Conservation (phyloP, 768 basidiomycete genomes). For the Boletellus sp. region DNA sequence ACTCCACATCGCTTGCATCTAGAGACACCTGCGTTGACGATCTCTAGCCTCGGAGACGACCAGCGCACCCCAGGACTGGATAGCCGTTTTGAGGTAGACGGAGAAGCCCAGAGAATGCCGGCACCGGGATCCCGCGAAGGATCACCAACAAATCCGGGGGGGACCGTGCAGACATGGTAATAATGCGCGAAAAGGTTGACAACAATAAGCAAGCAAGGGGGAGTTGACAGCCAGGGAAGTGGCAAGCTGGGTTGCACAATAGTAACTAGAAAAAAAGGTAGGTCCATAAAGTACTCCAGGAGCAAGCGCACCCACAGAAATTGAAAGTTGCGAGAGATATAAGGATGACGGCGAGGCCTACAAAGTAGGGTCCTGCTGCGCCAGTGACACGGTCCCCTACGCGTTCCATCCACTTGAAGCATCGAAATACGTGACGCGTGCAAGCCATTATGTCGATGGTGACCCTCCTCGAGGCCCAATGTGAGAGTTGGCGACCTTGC, state of each 20-base stretch:
- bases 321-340: conserved; percentile 64
- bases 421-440: conserved; percentile 41
- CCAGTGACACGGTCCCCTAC: conserved; percentile 79
- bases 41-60: conserved; percentile 41
- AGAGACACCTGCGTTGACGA: conserved; percentile 54
- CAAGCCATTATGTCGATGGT: conserved; percentile 22
- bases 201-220: conserved; percentile 71
- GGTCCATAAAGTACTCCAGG: not conserved
- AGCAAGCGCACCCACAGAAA: conserved; percentile 63
- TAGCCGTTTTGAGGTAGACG: conserved; percentile 10
- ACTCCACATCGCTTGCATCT: conserved; percentile 68
- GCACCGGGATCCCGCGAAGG: conserved; percentile 39
- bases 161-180: conserved; percentile 74
- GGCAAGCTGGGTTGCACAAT: conserved; percentile 68
- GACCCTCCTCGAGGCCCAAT: no score
- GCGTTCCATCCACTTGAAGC: conserved; percentile 67
- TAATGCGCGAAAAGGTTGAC: conserved; percentile 80
- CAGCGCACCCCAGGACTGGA: conserved; percentile 44
- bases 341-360: conserved; percentile 73
- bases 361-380: conserved; percentile 88
- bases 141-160: conserved; percentile 78
- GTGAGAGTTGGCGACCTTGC: no score
- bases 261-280: conserved; percentile 52
- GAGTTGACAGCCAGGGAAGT: conserved; percentile 55
- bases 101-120: conserved; percentile 57